phyloP scores from a whole-genome alignment of 2,329 filamentous ascomycete species.

The Phyllosticta citriasiana region DNA sequence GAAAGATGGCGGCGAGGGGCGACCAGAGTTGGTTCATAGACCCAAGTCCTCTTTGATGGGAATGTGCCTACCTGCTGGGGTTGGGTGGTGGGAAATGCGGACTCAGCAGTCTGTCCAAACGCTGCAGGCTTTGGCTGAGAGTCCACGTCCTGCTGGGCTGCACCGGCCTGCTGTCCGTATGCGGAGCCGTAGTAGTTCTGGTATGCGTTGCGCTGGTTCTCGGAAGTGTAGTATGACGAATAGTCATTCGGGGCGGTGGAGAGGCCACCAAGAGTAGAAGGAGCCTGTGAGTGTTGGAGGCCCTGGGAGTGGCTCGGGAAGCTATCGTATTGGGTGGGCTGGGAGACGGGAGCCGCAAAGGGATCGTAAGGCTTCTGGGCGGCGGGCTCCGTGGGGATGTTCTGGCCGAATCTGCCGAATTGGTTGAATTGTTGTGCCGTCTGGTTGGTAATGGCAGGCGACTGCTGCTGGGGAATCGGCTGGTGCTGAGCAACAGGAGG shows the following conservation, averaged over 20 bases:
- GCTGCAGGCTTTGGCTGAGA: conserved; percentile 54
- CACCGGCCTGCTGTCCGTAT: conserved; percentile 45
- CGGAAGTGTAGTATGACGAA: conserved; percentile 75
- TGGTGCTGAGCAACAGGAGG: conserved; percentile 49
- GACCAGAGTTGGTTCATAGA: neutral
- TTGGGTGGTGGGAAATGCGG: conserved; percentile 53
- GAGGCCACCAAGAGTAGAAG: conserved; percentile 55
- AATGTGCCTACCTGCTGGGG: conserved; percentile 39
- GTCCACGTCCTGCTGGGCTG: conserved; percentile 57
- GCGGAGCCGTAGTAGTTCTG: conserved; percentile 50
- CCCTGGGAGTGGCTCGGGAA: conserved; percentile 47
- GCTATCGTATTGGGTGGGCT: conserved; percentile 36
- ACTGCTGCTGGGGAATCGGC: conserved; percentile 31
- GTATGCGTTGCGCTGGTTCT: conserved; percentile 65
- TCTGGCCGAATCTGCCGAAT: conserved; percentile 61
- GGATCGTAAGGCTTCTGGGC: conserved; percentile 78
- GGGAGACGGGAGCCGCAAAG: conserved; percentile 62
- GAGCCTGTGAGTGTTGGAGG: conserved; percentile 44
- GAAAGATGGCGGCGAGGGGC: neutral
- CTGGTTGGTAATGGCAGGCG: conserved; percentile 39
- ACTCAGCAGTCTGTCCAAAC: conserved; percentile 40
- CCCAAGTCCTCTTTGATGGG: neutral
- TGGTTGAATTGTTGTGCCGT: conserved; percentile 45
- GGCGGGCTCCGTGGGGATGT: conserved; percentile 49
- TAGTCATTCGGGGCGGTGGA: conserved; percentile 71